Conservation (phyloP, 2,329 filamentous ascomycete species). For the Penicillium sp. region DNA sequence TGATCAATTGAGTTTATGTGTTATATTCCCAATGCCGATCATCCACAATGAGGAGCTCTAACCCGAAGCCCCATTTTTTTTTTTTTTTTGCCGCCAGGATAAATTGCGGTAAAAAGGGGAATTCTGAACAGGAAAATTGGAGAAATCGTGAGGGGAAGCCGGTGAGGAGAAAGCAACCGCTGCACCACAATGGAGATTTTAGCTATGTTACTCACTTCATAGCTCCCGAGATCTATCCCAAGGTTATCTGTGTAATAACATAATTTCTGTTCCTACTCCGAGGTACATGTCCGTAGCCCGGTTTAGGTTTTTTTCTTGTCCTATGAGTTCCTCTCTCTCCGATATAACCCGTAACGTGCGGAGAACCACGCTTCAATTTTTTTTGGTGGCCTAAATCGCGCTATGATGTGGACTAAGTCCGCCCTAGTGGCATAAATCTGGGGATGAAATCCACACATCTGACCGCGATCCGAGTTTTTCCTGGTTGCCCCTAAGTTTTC, state of each 20-base stretch:
- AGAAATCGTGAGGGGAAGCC: slow-evolving; percentile 22
- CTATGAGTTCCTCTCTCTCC: neutral
- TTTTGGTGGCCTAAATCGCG: neutral
- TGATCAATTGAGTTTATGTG: neutral
- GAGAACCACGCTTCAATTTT: neutral
- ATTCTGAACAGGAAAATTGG: slow-evolving; percentile 13
- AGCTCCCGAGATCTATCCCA: no score
- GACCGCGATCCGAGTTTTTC: slow-evolving; percentile 1
- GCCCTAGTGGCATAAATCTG: slow-evolving; percentile 5
- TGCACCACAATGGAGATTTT: neutral
- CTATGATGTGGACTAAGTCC: neutral
- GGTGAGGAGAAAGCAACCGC: slow-evolving; percentile 27
- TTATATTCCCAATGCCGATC: neutral
- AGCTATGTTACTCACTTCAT: no score
- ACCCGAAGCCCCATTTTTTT: neutral
- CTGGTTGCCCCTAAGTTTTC: neutral
- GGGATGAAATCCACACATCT: slow-evolving; percentile 7
- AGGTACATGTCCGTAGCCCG: neutral
- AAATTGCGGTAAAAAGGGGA: neutral
- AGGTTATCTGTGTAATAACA: neutral
- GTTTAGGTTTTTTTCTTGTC: neutral
- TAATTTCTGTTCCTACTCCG: neutral
- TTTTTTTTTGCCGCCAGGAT: slow-evolving; percentile 5
- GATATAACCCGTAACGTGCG: slow-evolving; percentile 5
- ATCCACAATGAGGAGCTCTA: neutral